Evolutionary conservation across 306 rosid species (phyloP).

Genomic region (Quercus mongolica): DNA sequence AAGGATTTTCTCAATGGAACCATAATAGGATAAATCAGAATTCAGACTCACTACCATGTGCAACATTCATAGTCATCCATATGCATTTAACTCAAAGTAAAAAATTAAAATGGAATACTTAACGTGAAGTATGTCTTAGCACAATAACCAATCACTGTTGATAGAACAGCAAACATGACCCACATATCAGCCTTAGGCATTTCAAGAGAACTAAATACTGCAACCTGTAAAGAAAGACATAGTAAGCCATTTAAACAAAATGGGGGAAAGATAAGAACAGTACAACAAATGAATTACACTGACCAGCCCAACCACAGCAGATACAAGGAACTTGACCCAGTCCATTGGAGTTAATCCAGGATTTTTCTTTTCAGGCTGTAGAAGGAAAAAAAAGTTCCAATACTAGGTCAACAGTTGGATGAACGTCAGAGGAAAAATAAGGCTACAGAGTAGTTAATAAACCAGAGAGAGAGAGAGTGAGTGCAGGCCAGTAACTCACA

Average conservation of each 20-base stretch:
- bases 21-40: not conserved
- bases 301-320: constrained; percentile 94
- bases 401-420: constrained; percentile 21
- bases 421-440: not conserved
- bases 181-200: constrained; percentile 79
- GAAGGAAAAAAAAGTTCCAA: constrained; percentile 24
- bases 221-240: constrained; percentile 56
- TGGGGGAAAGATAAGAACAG: constrained; percentile 8
- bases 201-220: constrained; percentile 77
- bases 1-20: not conserved
- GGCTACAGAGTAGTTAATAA: not conserved
- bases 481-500: constrained; percentile 46
- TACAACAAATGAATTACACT: constrained; percentile 26
- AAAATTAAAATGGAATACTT: constrained; percentile 19
- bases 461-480: not conserved
- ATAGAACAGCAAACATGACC: constrained; percentile 78
- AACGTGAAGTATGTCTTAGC: constrained; percentile 96
- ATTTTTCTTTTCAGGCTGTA: constrained; percentile 95
- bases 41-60: constrained; percentile 8
- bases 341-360: constrained; percentile 99
- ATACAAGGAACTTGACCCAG: constrained; percentile 86
- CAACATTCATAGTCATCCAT: not conserved
- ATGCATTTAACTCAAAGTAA: not conserved
- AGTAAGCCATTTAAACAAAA: constrained; percentile 22
- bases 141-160: constrained; percentile 80